These are phyloP conservation scores for Phytopythium ostracodes DNA, from an alignment of 352 stramenopile genomes.

Conservation along the genomic window DNA sequence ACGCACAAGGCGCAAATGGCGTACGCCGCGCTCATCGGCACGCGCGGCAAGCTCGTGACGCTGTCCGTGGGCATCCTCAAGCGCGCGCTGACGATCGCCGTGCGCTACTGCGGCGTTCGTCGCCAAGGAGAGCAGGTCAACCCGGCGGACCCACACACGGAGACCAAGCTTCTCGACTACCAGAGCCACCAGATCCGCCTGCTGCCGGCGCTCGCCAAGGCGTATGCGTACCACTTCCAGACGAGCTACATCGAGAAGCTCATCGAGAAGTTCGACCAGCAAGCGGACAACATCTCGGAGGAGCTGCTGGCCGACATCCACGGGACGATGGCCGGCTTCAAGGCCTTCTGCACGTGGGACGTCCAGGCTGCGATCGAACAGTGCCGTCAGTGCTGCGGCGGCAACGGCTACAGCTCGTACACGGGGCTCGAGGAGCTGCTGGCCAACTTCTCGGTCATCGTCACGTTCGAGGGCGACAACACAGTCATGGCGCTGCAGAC, in stretches of 20 bases:
- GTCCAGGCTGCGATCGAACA: constrained; percentile 90
- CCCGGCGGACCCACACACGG: constrained; percentile 39
- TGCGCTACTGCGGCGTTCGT: constrained; percentile 91
- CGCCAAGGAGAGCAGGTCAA: constrained; percentile 78
- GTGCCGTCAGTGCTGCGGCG: constrained; percentile 93
- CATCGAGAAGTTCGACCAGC: constrained; percentile 83
- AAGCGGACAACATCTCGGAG: constrained; percentile 62
- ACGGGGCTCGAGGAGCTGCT: constrained; percentile 89
- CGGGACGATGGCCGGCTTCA: constrained; percentile 92
- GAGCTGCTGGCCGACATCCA: constrained; percentile 90
- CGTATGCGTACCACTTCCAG: constrained; percentile 92
- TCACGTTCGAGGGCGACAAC: constrained; percentile 97
- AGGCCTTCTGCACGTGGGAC: constrained; percentile 92
- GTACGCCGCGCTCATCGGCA: constrained; percentile 73
- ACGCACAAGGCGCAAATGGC: constrained; percentile 62
- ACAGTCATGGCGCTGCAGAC: constrained; percentile 96
- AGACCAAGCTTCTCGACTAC: constrained; percentile 93
- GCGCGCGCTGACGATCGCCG: constrained; percentile 90
- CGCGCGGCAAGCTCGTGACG: constrained; percentile 74
- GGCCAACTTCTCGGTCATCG: constrained; percentile 93
- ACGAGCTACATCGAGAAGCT: constrained; percentile 78
- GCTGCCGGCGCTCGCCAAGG: constrained; percentile 87
- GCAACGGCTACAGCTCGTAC: constrained; percentile 92
- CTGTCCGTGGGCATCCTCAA: constrained; percentile 76
- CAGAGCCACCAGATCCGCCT: constrained; percentile 93